Evolutionary conservation across 768 basidiomycete genomes (phyloP), one percentile per base, ranked within the genome.

Genomic region (Boletus subparvulus): DNA sequence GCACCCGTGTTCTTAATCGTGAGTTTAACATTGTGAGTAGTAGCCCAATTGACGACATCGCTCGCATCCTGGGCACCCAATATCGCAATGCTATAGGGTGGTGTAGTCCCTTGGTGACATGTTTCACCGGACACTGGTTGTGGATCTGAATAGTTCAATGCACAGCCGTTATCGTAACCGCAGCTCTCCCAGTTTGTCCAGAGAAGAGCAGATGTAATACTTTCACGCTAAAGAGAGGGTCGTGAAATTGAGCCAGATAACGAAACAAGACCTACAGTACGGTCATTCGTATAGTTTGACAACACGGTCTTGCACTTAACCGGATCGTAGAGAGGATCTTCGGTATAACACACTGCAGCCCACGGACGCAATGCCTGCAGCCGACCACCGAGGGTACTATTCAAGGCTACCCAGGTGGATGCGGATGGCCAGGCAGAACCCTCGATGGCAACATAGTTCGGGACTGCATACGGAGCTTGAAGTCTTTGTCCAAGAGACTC

Each of bases 131-230:
- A 49, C 12, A 65, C 51, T 7, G 56, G 50, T 13, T 55, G 60
- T 11, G 64, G 64, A 26, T 65, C 28, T 2, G 41, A 65, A 21
- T 65, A 62, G 30, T 65, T 64, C 30, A 65, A 39, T 28, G 52
- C 52, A 37, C 64, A 65, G 12, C 64, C 60, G 8, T 50, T 50
- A 3, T 49, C 51, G 4, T 54, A 50, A 21, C 64, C 60, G 17
- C 64, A 65, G 8, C 55, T 51, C 40, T 65, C 63, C 56, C 60
- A 65, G 58, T 65, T 65, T 7, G 55, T 8, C 64, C 64, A 65
- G 19, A 65, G 64, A 6, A 65, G 58, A 8, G 64, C 64, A 1
- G 64, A 36, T 9, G 64, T 6, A 0, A 45, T 10, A 17, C 24
- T 43, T 51, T 65, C 64, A 8, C 64, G 64, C 64, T 65, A 28